Percentiles rank a stretch among this genome's conserved stretches.
These are phyloP conservation scores for Vitis riparia DNA, from an alignment of 164 flowering plant genomes.

Conservation along the genomic window DNA sequence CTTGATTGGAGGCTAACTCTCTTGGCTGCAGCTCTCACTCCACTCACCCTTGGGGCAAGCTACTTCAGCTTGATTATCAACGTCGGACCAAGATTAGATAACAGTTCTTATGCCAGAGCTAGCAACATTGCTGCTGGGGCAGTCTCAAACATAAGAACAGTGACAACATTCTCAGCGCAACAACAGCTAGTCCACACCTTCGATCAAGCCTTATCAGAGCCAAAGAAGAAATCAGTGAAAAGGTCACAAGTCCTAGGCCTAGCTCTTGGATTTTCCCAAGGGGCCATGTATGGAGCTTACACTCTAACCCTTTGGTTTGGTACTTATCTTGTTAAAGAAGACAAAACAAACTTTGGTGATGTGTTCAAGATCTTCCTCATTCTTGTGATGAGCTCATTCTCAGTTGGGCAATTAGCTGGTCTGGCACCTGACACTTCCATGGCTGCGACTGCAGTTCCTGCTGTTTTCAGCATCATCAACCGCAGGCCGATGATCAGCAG, in stretches of 20 bases:
- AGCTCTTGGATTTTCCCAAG: constrained; percentile 67
- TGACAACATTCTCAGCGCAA: constrained; percentile 68
- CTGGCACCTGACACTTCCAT: constrained; percentile 78
- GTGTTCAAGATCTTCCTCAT: constrained; percentile 71
- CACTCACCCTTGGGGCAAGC: constrained; percentile 79
- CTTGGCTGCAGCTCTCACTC: constrained; percentile 58
- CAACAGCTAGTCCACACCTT: constrained; percentile 54
- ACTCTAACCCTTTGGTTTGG: constrained; percentile 67
- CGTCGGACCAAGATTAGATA: constrained; percentile 63
- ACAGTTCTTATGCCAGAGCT: constrained; percentile 58
- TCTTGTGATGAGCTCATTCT: constrained; percentile 74
- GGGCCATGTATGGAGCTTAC: constrained; percentile 80
- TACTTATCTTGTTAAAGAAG: constrained; percentile 47
- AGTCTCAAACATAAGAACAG: constrained; percentile 67
- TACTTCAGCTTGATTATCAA: constrained; percentile 67
- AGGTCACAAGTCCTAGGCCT: constrained; percentile 63
- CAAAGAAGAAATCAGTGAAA: constrained; percentile 43
- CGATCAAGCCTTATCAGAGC: constrained; percentile 54
- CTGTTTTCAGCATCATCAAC: constrained; percentile 43
- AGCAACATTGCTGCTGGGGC: constrained; percentile 75
- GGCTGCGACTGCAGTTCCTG: constrained; percentile 56
- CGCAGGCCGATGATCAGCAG: constrained; percentile 47
- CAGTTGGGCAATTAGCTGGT: constrained; percentile 81
- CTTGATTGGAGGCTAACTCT: constrained; percentile 55
- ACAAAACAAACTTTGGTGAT: constrained; percentile 38